Base-by-base conservation (phyloP, 257 asterid genomes). In the Rhazya stricta region DNA sequence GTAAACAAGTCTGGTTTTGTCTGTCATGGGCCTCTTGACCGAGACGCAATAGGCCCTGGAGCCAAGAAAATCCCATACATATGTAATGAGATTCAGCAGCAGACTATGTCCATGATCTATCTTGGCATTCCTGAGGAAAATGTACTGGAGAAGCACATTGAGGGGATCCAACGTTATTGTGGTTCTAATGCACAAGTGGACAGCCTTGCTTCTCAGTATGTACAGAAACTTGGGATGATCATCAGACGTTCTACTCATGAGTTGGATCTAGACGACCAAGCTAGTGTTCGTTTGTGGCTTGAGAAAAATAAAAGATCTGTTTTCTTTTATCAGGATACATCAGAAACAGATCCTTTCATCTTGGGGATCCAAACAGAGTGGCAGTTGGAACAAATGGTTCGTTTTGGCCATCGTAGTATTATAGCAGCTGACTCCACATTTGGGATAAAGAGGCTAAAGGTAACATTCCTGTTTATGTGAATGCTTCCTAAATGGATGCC, bases 321-420 rank as follows among this genome's bases (percentile, higher is more conserved):
- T 79, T 95, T 95, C 96, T 85, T 92, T 79, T 89, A 86, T 81
- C 96, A 85, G 73, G 99, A 95, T 76, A 39, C 96, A 18, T 80
- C 99, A 71, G 96, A 89, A 79, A 81, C 82, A 5, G 92, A 86
- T 37, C 88, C 98, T 36, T 91, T 91, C 83, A 80, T 95, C 78
- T 86, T 95, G 91, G 99, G 99, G 42, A 82, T 95, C 82, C 99
- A 95, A 85, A 95, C 99, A 30, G 99, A 95, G 74, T 95, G 99
- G 99, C 99, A 95, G 78, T 85, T 95, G 83, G 97, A 89, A 82
- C 99, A 95, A 88, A 91, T 95, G 99, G 85, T 88, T 82, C 94
- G 99, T 53, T 95, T 95, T 81, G 99, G 99, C 57, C 96, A 95
- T 84, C 89, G 85, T 56, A 92, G 89, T 87, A 83, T 89, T 73